phyloP scores from a whole-genome alignment of 345 rosid species.

The Excoecaria agallocha region DNA sequence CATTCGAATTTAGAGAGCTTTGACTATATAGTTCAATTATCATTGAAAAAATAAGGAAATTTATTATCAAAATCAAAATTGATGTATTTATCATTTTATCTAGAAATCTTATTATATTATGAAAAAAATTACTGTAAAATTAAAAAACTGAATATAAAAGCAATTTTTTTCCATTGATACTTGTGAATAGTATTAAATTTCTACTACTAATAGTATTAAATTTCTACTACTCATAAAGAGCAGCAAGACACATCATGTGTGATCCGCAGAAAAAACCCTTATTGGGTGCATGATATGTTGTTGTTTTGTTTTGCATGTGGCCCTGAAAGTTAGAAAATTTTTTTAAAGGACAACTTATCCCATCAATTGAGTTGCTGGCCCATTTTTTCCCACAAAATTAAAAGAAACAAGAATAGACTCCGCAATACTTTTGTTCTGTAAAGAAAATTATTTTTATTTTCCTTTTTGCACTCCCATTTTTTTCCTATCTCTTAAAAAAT shows the following conservation, averaged over 20 bases:
- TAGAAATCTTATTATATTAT: too few relatives aligned
- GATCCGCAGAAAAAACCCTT: background rate
- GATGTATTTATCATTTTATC: too few relatives aligned
- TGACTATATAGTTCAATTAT: too few relatives aligned
- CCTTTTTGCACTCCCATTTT: background rate
- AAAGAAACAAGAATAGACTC: constrained; percentile 10
- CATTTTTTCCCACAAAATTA: constrained; percentile 5
- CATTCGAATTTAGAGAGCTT: too few relatives aligned
- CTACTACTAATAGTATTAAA: constrained; percentile 14
- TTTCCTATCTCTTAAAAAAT: background rate
- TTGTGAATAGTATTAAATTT: too few relatives aligned
- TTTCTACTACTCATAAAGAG: constrained; percentile 7
- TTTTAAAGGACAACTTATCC: constrained; percentile 9
- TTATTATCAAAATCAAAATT: too few relatives aligned
- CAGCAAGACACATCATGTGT: constrained; percentile 34
- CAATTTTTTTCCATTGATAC: too few relatives aligned
- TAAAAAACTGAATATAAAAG: too few relatives aligned
- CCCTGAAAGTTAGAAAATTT: background rate
- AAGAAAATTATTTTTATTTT: background rate
- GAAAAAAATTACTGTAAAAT: too few relatives aligned
- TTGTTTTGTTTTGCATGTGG: background rate
- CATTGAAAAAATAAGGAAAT: too few relatives aligned
- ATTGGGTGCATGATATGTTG: constrained; percentile 21
- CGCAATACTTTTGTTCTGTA: constrained; percentile 11
- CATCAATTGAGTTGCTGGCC: constrained; percentile 18